These are phyloP conservation scores for Beauveria rudraprayagi DNA, from an alignment of 2,329 filamentous ascomycete species.

Conservation along the genomic window DNA sequence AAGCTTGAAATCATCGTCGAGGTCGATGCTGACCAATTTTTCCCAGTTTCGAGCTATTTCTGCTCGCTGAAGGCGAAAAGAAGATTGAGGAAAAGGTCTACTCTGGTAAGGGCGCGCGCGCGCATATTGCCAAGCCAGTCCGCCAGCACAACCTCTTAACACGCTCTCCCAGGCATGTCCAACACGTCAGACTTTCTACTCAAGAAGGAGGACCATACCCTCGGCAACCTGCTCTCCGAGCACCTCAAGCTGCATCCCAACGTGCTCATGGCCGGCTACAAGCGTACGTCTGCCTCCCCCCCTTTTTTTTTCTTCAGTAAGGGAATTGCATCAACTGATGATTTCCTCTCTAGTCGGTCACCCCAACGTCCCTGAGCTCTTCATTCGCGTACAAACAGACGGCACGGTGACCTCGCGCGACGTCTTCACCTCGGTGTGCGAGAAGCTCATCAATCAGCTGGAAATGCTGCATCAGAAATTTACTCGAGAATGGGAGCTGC, in stretches of 20 bases:
- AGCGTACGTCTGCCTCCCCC: conserved; percentile 45
- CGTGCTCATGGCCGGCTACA: conserved; percentile 88
- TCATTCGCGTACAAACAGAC: conserved; percentile 84
- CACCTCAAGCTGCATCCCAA: conserved; percentile 78
- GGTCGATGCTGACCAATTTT: conserved; percentile 14
- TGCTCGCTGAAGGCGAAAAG: conserved; percentile 81
- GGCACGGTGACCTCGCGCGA: conserved; percentile 83
- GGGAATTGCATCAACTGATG: conserved; percentile 14
- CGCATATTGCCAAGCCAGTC: too few species aligned
- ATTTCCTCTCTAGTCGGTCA: conserved; percentile 37
- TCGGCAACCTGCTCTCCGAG: conserved; percentile 81
- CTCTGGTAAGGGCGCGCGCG: conserved; percentile 57
- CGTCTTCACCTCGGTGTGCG: conserved; percentile 71
- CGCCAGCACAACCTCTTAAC: neutral
- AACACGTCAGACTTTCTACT: conserved; percentile 94
- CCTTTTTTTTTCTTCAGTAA: neutral
- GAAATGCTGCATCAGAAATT: conserved; percentile 78
- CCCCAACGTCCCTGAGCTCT: conserved; percentile 52
- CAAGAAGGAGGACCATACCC: conserved; percentile 94
- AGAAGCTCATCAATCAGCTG: conserved; percentile 74
- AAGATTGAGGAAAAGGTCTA: conserved; percentile 86
- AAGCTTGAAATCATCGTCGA: neutral
- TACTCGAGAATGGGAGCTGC: conserved; percentile 83
- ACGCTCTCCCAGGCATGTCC: conserved; percentile 54
- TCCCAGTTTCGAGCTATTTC: conserved; percentile 81